Base-by-base conservation (phyloP, 1,284 basidiomycete genomes). In the Melampsora abietis-canadensis region DNA sequence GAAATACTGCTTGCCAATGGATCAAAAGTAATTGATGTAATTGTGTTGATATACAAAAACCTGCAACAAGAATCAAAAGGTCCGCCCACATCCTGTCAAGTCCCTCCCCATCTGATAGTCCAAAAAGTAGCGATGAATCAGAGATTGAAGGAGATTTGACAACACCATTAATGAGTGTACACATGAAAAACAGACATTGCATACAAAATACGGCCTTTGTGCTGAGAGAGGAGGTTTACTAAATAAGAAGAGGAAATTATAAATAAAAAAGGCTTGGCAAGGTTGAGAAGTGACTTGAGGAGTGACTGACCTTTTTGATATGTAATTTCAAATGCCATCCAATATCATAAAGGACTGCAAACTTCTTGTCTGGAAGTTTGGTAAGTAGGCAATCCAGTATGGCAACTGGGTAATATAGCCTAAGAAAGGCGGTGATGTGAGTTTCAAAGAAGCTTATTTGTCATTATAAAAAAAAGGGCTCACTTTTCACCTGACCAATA, bases 171-270 rank as follows among this genome's bases (percentile, higher is more conserved):
- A 21, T 66, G 37, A 5, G 44, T 12, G 21, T n/a, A 66, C 7
- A 44, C 37, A 47, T 66, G 64, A 44, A 66, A 66, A 10, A 66
- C 64, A 27, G 64, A 66, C 17, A 44, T 66, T 21, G 21, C 64
- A 66, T 37, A 46, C 37, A 7, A n/a, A 15, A 66, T 7, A 24
- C 24, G 19, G 0, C 19, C 14, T 17, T n/a, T 60, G 46, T 44
- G 51, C 19, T 60, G 15, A 19, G 34, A 30, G 17, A 60, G 37
- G 6, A 67, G 48, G 2, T 47, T 51, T 34, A 8, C 8, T 8
- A 34, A 2, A 27, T 10, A 4, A 1, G 2, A 66, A 14, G 10
- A 40, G 2, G 10, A 40, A 6, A 5, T 40, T 40, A 5, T 7
- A 5, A 12, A 40, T 40, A 40, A 40, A 8, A 34, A 34, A 34